Conservation (phyloP, 805 yeast species). For the Saccharomyces cerevisiae region DNA sequence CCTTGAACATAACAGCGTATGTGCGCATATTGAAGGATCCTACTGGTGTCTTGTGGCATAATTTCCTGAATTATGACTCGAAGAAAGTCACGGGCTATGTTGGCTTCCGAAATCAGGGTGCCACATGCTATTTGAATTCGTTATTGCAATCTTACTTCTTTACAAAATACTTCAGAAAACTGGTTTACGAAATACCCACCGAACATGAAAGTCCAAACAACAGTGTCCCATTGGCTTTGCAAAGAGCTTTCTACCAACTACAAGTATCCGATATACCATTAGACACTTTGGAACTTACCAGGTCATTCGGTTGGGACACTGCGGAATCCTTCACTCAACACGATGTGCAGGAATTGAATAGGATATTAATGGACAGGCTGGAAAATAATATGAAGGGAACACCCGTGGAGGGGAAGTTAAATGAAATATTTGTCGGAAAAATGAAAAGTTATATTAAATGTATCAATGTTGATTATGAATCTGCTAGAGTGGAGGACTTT, state of each 20-base stretch:
- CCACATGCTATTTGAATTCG: constrained; percentile 94
- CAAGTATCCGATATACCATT: constrained; percentile 68
- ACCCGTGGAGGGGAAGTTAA: constrained; percentile 62
- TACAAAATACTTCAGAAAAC: constrained; percentile 70
- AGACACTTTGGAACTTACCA: constrained; percentile 78
- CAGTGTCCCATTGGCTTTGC: constrained; percentile 77
- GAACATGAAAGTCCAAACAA: constrained; percentile 43
- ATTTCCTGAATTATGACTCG: constrained; percentile 75
- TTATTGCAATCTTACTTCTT: constrained; percentile 83
- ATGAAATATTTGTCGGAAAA: constrained; percentile 86
- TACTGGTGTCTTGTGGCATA: constrained; percentile 93
- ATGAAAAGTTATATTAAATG: constrained; percentile 94
- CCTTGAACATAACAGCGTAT: constrained; percentile 64
- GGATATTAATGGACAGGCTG: constrained; percentile 89
- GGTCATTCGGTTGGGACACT: constrained; percentile 94
- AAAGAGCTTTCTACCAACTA: constrained; percentile 75
- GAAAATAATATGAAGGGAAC: constrained; percentile 91
- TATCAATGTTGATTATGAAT: constrained; percentile 85
- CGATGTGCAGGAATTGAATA: constrained; percentile 92
- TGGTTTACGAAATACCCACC: constrained; percentile 87
- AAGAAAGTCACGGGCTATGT: constrained; percentile 82
- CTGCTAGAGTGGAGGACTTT: constrained; percentile 84
- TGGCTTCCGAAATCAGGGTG: constrained; percentile 94
- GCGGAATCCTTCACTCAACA: constrained; percentile 95
- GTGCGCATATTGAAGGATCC: constrained; percentile 75